Base-by-base conservation (phyloP, 495 filamentous ascomycete species). In the Amorphotheca resinae region DNA sequence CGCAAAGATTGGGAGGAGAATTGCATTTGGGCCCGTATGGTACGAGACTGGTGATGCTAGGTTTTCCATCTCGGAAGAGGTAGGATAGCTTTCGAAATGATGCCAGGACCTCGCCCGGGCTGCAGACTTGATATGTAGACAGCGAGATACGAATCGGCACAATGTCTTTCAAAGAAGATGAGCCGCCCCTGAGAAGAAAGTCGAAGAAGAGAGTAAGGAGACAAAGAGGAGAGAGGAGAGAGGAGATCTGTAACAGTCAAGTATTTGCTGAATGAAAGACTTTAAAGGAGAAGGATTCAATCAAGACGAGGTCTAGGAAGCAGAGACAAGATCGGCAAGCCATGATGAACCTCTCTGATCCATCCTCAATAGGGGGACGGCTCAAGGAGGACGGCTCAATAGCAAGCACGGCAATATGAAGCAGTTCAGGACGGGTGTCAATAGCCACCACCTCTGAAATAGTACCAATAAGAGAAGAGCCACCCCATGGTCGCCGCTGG, bases 1-100 rank as follows among this genome's bases (percentile, higher is more conserved):
- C 1, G 22, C 31, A n/a, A 56, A 48, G 23, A 50, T 45, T 46
- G 55, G 45, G 17, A 53, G 32, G 42, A 39, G 38, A 41, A 47
- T 51, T 34, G 45, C 46, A 46, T 52, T 51, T 35, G 43, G 43
- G 48, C 46, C 45, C 9, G 31, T 34, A 17, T 28, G 25, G 14
- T 40, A 30, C 12, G 42, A 38, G 12, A 22, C 22, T 2, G 38
- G 11, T 14, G 38, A 9, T 12, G 4, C 12, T 11, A 22, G 18
- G 22, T 20, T 22, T 11, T 17, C 7, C 34, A 37, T 37, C 4
- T 37, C 20, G 34, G 11, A 37, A 6, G 34, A 33, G 31, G 31
- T n/a, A 6, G 12, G 31, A 6, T 3, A 33, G 16, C 12, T 33
- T 33, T 15, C 12, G 16, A 33, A 15, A 12, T 15, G 11, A 33